These are phyloP conservation scores for Lactarius akahatsu DNA, from an alignment of 768 basidiomycete species.

Conservation along the genomic window DNA sequence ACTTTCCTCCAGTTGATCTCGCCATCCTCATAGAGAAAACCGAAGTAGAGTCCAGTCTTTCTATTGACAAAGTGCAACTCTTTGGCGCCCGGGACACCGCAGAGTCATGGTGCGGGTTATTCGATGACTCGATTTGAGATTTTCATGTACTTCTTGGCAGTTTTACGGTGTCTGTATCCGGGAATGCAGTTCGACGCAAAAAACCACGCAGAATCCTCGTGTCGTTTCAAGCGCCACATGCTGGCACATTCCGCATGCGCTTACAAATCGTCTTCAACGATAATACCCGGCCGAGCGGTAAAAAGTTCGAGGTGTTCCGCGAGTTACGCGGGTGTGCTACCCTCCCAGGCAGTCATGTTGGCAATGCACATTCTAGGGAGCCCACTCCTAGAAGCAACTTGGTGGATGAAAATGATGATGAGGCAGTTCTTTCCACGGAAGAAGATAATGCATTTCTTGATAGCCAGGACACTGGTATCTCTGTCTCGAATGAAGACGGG, in stretches of 20 bases:
- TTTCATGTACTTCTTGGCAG: conserved; percentile 3
- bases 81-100: not conserved
- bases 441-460: conserved; percentile 34
- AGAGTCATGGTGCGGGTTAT: conserved; percentile 5
- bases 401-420: not conserved
- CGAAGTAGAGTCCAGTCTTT: not conserved
- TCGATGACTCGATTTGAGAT: not conserved
- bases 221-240: conserved; percentile 6
- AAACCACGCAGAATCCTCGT: conserved; percentile 4
- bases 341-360: not conserved
- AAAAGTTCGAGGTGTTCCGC: conserved; percentile 11
- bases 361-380: not conserved
- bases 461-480: conserved; percentile 50
- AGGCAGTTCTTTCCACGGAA: not conserved
- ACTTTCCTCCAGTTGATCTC: not conserved
- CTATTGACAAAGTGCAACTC: not conserved
- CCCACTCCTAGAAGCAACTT: not conserved
- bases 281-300: not conserved
- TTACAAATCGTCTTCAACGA: conserved; percentile 12
- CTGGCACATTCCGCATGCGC: conserved; percentile 1
- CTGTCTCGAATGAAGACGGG: conserved; percentile 34
- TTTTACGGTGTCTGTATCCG: not conserved
- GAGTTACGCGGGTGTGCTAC: conserved; percentile 6
- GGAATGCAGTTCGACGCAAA: not conserved
- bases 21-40: conserved; percentile 6